phyloP scores from a whole-genome alignment of 768 basidiomycete genomes.

The Tephrocybe sp. region DNA sequence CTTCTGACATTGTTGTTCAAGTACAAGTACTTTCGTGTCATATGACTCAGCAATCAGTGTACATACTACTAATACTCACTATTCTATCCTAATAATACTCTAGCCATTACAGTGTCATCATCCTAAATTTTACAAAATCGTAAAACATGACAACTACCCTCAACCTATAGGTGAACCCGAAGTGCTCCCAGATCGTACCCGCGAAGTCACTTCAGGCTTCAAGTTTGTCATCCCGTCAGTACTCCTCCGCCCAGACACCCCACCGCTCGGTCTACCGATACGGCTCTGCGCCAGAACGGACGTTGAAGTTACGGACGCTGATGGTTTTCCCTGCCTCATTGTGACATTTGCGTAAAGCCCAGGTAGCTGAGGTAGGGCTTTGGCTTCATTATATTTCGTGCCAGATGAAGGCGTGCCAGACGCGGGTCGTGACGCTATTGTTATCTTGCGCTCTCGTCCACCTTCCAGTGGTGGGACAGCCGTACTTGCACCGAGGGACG shows the following conservation, averaged over 20 bases:
- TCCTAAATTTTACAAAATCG: slow-evolving; percentile 10
- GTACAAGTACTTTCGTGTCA: slow-evolving; percentile 1
- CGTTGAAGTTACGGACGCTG: slow-evolving; percentile 32
- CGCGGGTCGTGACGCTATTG: slow-evolving; percentile 32
- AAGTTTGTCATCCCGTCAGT: slow-evolving; percentile 20
- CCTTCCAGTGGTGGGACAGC: slow-evolving; percentile 27
- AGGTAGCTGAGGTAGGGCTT: slow-evolving; percentile 43
- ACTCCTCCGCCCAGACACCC: slow-evolving; percentile 28
- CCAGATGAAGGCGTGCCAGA: slow-evolving; percentile 30
- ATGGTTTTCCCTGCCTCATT: slow-evolving; percentile 42
- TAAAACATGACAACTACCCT: slow-evolving; percentile 3
- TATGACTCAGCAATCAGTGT: slow-evolving; percentile 6
- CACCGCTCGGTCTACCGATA: slow-evolving; percentile 41
- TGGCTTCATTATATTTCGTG: slow-evolving; percentile 32
- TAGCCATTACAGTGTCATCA: slow-evolving; percentile 16
- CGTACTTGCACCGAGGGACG: slow-evolving; percentile 58
- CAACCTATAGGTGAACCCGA: slow-evolving; percentile 6
- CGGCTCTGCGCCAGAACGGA: slow-evolving; percentile 48
- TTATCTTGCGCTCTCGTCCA: slow-evolving; percentile 33
- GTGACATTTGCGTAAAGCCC: slow-evolving; percentile 45
- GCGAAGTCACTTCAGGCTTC: slow-evolving; percentile 12
- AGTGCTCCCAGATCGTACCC: slow-evolving; percentile 19
- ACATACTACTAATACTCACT: background rate
- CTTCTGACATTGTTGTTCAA: slow-evolving; percentile 13
- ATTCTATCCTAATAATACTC: background rate